Base-by-base conservation (phyloP, 1,284 basidiomycete species). In the Cryptococcus jaspeensis region DNA sequence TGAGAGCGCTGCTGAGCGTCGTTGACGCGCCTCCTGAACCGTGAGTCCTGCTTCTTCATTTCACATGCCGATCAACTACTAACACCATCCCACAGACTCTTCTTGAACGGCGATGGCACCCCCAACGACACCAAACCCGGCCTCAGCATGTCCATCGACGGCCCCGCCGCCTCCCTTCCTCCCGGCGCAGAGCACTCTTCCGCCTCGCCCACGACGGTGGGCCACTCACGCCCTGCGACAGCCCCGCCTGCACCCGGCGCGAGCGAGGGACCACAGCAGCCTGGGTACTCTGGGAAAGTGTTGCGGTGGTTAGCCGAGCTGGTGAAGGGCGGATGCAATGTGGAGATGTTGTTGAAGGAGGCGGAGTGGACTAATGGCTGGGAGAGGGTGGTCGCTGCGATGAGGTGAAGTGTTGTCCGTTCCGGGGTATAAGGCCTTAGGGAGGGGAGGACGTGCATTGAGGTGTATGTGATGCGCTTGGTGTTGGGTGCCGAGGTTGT, bases 341-440 rank as follows among this genome's bases (percentile, higher is more conserved):
- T 73, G 38, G 73, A 75, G 39, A 60, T 64, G 20, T 52, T 75
- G 52, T 41, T 75, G 39, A 60, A 63, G 36, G 71, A 75, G 42
- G 68, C 73, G 13, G 66, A 75, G 52, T 71, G 70, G 70, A 54
- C 49, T 13, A 58, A 57, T 13, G 65, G 53, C 28, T 73, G 71
- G 71, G 69, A 71, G 45, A 66, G 61, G 59, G 60, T 73, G 28
- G 56, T 70, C n/a, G 56, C 60, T 11, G 61, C 59, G 22, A 73
- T 73, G 71, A 9, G 4, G 28, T 70, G 54, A 57, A 45, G 44
- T 45, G 6, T 5, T 45, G 15, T 9, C n/a, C 22, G 20, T 16
- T n/a, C 23, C 44, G 3, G 13, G 44, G 35, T 4, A 9, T 32
- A 9, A 32, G 28, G 4, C 9, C 5, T 32, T 4, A 32, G 28